Conservation (phyloP, 768 basidiomycete genomes). For the Agaricus blazei region DNA sequence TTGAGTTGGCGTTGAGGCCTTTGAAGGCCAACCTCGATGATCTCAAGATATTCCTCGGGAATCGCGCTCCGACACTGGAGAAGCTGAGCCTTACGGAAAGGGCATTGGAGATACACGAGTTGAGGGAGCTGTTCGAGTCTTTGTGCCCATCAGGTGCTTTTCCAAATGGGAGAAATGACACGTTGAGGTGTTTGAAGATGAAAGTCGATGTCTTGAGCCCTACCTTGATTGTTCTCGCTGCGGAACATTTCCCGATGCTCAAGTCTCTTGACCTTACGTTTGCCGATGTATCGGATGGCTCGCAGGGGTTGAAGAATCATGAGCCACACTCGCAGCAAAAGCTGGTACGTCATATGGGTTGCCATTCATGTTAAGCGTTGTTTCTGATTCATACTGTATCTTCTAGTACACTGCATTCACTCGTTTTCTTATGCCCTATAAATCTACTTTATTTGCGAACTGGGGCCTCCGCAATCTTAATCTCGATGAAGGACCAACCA, state of each 20-base stretch:
- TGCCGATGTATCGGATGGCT: neutral
- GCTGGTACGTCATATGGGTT: neutral
- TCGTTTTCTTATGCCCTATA: neutral
- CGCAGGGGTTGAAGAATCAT: neutral
- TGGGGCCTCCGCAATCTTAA: slow-evolving; percentile 6
- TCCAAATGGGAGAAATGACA: neutral
- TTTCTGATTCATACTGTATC: neutral
- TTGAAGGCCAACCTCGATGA: slow-evolving; percentile 26
- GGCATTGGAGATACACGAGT: slow-evolving; percentile 23
- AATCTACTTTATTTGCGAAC: neutral
- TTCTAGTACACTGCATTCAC: neutral
- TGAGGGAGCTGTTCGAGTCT: slow-evolving; percentile 22
- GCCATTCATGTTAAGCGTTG: neutral
- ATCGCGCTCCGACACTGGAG: slow-evolving; percentile 23
- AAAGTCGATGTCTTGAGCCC: slow-evolving; percentile 7
- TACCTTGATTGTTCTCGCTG: slow-evolving; percentile 1
- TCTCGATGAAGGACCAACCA: neutral
- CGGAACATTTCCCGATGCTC: slow-evolving; percentile 6
- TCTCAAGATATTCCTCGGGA: slow-evolving; percentile 25
- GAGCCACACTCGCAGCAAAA: neutral
- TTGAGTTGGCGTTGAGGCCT: slow-evolving; percentile 35
- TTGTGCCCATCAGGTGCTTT: slow-evolving; percentile 10
- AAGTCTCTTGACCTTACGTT: slow-evolving; percentile 9
- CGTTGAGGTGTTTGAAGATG: slow-evolving; percentile 4
- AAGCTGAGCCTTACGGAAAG: slow-evolving; percentile 34